These are phyloP conservation scores for Neurospora sp. DNA, from an alignment of 495 filamentous ascomycete genomes.

Conservation along the genomic window DNA sequence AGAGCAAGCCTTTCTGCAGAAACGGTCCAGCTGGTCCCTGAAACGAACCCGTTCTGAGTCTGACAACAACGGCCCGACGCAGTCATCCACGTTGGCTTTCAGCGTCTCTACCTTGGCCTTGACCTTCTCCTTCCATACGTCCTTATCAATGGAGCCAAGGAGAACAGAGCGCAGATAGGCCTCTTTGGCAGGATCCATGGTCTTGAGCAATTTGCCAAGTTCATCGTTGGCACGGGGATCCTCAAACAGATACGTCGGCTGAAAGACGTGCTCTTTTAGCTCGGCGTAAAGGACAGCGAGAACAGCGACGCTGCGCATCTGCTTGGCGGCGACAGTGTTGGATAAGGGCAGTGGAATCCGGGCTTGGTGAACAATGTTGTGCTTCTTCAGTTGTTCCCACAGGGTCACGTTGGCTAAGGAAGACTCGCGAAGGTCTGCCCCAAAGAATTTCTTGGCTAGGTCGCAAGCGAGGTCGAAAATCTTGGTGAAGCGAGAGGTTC, in stretches of 20 bases:
- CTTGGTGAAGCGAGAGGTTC: not conserved
- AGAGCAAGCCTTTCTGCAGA: not conserved
- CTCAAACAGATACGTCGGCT: conserved; percentile 9
- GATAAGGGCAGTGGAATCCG: conserved; percentile 10
- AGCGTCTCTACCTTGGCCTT: not conserved
- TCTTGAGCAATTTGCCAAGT: not conserved
- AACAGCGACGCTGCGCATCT: conserved; percentile 15
- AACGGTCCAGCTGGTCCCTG: not conserved
- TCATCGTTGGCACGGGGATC: not conserved
- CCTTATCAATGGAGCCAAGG: not conserved
- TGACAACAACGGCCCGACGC: not conserved
- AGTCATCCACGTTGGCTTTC: not conserved
- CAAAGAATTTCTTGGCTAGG: conserved; percentile 4
- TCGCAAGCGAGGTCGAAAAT: not conserved
- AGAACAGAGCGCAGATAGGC: conserved; percentile 14
- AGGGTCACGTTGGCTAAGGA: not conserved
- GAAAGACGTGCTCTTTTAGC: conserved; percentile 9
- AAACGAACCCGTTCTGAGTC: not conserved
- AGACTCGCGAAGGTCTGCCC: not conserved
- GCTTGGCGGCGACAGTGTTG: conserved; percentile 9
- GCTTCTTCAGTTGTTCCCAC: conserved; percentile 1
- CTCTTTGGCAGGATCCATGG: not conserved
- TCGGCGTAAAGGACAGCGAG: conserved; percentile 7
- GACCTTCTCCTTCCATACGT: not conserved
- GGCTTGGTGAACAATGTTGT: not conserved